These are phyloP conservation scores for Dichomitus squalens DNA, from an alignment of 1,284 basidiomycete genomes.

Conservation along the genomic window DNA sequence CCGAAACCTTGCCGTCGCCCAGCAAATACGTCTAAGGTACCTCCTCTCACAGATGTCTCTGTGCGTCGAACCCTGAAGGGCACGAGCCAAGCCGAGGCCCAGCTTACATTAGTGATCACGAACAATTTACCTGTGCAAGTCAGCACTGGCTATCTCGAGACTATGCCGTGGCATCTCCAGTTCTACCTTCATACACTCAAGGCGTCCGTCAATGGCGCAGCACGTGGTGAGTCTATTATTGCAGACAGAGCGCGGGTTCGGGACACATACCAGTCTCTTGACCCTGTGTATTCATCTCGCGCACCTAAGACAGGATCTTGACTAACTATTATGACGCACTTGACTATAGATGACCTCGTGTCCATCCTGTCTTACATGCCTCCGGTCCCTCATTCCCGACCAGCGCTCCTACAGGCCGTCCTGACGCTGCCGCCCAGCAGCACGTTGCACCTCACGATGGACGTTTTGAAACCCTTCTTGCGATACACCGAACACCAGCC, in stretches of 20 bases:
- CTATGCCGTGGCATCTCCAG: constrained; percentile 92
- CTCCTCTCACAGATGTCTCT: constrained; percentile 46
- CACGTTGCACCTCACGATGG: constrained; percentile 69
- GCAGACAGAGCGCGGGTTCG: not conserved
- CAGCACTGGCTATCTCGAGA: constrained; percentile 81
- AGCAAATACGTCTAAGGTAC: constrained; percentile 30
- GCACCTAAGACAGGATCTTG: not conserved
- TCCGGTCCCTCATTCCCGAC: constrained; percentile 67
- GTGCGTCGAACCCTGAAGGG: constrained; percentile 77
- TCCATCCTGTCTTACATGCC: constrained; percentile 67
- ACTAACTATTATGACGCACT: constrained; percentile 6
- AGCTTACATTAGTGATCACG: constrained; percentile 67
- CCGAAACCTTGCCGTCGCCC: constrained; percentile 21
- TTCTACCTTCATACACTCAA: constrained; percentile 85
- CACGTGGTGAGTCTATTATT: constrained; percentile 44
- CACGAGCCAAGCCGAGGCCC: constrained; percentile 76
- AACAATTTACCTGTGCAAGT: constrained; percentile 62
- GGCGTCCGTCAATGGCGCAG: constrained; percentile 39
- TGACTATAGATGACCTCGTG: constrained; percentile 55
- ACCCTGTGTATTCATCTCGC: constrained; percentile 1
- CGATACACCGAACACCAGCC: constrained; percentile 96
- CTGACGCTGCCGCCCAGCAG: constrained; percentile 72
- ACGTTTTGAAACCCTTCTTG: constrained; percentile 85
- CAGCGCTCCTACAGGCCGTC: constrained; percentile 74
- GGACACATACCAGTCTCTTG: not conserved